phyloP scores from a whole-genome alignment of 768 basidiomycete genomes.

The Pleurotus citrinopileatus region DNA sequence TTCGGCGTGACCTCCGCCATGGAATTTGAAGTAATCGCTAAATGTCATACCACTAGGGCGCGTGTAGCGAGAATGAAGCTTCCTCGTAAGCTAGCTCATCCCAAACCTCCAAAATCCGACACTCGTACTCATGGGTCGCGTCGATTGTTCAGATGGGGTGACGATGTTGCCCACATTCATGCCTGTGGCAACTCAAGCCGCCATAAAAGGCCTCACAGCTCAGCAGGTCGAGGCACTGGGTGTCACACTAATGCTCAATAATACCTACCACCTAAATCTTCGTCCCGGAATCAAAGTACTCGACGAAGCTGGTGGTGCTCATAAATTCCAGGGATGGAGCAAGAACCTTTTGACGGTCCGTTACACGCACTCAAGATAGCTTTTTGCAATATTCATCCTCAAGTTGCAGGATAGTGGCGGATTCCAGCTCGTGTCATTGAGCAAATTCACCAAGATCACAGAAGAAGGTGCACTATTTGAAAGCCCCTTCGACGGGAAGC shows the following conservation, averaged over 20 bases:
- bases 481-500: slow-evolving; percentile 83
- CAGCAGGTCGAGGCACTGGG: slow-evolving; percentile 83
- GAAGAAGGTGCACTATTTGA: slow-evolving; percentile 87
- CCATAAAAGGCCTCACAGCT: slow-evolving; percentile 87
- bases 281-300: slow-evolving; percentile 77
- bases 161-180: slow-evolving; percentile 90
- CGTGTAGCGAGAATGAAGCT: slow-evolving; percentile 85
- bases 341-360: slow-evolving; percentile 80
- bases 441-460: slow-evolving; percentile 82
- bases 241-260: slow-evolving; percentile 82
- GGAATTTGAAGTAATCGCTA: slow-evolving; percentile 82
- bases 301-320: slow-evolving; percentile 78
- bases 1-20: slow-evolving; percentile 36
- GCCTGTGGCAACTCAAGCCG: slow-evolving; percentile 91
- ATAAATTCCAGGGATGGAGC: slow-evolving; percentile 87
- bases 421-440: slow-evolving; percentile 83
- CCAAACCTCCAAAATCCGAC: slow-evolving; percentile 9
- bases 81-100: slow-evolving; percentile 51
- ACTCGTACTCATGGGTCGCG: slow-evolving; percentile 1
- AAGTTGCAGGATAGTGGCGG: slow-evolving; percentile 76
- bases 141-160: slow-evolving; percentile 55
- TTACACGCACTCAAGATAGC: slow-evolving; percentile 9
- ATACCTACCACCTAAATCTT: slow-evolving; percentile 88
- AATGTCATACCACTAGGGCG: slow-evolving; percentile 78
- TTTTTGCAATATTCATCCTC: slow-evolving; percentile 4